Conservation (phyloP, 805 yeast species). For the Ogataea kodamae region DNA sequence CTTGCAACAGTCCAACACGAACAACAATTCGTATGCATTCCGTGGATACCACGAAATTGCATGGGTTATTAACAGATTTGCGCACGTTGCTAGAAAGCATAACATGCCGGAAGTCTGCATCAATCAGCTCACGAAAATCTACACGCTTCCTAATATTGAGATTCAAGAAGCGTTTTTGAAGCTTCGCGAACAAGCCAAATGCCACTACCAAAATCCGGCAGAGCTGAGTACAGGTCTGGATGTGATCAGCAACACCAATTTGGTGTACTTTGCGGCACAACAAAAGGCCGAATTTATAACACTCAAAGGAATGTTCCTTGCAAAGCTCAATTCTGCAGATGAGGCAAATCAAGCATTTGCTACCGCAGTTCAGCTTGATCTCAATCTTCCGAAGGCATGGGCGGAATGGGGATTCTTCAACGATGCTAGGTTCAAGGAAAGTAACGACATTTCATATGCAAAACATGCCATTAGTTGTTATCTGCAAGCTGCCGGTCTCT, state of each 20-base stretch:
- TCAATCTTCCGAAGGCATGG: constrained; percentile 96
- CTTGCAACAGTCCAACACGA: constrained; percentile 67
- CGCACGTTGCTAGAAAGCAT: constrained; percentile 97
- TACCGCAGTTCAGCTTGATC: constrained; percentile 93
- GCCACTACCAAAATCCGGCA: constrained; percentile 88
- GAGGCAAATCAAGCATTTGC: constrained; percentile 98
- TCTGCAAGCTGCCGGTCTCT: constrained; percentile 94
- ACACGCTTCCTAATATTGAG: constrained; percentile 94
- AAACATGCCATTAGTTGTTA: constrained; percentile 94
- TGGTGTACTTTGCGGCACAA: constrained; percentile 94
- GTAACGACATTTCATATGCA: constrained; percentile 75
- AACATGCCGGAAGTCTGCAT: constrained; percentile 96
- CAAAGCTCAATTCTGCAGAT: constrained; percentile 83
- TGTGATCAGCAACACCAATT: constrained; percentile 92
- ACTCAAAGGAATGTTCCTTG: constrained; percentile 95
- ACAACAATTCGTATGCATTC: constrained; percentile 89
- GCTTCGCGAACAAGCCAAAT: constrained; percentile 94
- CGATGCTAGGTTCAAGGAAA: constrained; percentile 81
- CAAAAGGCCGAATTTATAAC: constrained; percentile 98
- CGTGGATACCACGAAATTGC: constrained; percentile 98
- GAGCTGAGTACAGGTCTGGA: constrained; percentile 94
- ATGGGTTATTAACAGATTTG: constrained; percentile 97
- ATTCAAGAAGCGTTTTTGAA: constrained; percentile 97
- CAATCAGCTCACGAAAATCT: constrained; percentile 86
- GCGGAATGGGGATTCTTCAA: constrained; percentile 99